Base-by-base conservation (phyloP, 306 rosid genomes). In the Alnus glutinosa region DNA sequence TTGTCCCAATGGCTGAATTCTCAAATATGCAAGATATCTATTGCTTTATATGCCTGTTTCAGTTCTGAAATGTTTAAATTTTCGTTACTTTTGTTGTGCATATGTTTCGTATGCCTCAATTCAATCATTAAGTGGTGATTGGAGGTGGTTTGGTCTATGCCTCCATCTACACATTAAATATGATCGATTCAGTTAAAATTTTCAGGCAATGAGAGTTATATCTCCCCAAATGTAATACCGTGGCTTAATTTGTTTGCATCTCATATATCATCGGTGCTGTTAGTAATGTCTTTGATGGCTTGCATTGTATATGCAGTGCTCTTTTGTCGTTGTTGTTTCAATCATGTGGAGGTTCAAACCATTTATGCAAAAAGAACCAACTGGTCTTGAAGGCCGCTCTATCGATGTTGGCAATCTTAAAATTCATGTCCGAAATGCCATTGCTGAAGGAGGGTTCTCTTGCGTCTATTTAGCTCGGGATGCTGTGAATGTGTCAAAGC, bases 361-460 rank as follows among this genome's bases (percentile, higher is more conserved):
- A 37, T 93, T 95, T 85, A 78, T 59, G 86, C 99, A 92, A 78
- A 95, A 95, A 83, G 99, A 95, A 62, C 88, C 86, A 58, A 63
- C 87, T 51, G 99, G 99, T 48, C 94, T 95, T 9, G 99, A 95
- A 89, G 97, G 98, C 14, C 99, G 98, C 14, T 73, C 89, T 32
- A 70, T 95, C 63, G 99, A 95, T 67, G 92, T 95, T 79, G 96
- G 98, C 10, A 93, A 85, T 83, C 90, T 95, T 81, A 95, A 93
- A 85, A 81, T 95, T 85, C 84, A 88, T 76, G 86, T 95, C 39
- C 83, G 78, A 66, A 95, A 91, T 78, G 90, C 86, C 82, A 93
- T 95, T 75, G 99, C 99, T 8, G 99, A 95, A 79, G 99, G 99
- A 55, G 98, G 99, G 9, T 95, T 95, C 91, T 95, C 98, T 44